A percentile compares a stretch with the other conserved stretches of the same genome.
These are phyloP conservation scores for Luffa aegyptiaca DNA, from an alignment of 306 rosid species.

Conservation along the genomic window DNA sequence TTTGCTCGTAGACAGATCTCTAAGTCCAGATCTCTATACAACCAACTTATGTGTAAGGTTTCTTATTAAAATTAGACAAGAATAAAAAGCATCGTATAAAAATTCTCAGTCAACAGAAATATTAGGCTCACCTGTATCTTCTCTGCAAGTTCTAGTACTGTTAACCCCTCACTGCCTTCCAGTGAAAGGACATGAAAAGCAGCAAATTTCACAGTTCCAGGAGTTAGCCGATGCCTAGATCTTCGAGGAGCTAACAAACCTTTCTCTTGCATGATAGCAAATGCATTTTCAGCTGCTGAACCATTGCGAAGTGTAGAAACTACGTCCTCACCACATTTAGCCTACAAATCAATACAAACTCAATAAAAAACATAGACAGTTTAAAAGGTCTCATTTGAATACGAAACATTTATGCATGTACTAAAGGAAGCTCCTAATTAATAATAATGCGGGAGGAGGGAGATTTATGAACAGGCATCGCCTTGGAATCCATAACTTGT, in stretches of 20 bases:
- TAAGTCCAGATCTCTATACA: conserved; percentile 86
- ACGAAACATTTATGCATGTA: neutral
- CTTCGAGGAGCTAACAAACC: conserved; percentile 83
- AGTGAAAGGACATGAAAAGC: conserved; percentile 97
- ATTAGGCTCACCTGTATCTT: conserved; percentile 73
- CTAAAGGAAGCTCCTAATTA: neutral
- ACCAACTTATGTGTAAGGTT: neutral
- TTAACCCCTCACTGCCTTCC: conserved; percentile 88
- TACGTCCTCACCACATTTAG: conserved; percentile 62
- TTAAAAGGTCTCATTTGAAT: neutral
- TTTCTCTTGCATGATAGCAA: conserved; percentile 85
- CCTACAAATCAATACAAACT: conserved; percentile 29
- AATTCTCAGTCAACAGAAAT: neutral
- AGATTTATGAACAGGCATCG: neutral
- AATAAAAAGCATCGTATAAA: conserved; percentile 2
- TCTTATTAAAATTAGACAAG: conserved; percentile 1
- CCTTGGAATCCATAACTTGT: neutral
- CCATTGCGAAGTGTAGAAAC: conserved; percentile 91
- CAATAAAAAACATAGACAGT: neutral
- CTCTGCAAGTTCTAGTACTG: conserved; percentile 89
- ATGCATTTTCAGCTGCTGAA: conserved; percentile 96
- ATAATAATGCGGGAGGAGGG: neutral
- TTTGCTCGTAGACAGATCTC: conserved; percentile 96
- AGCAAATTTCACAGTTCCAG: conserved; percentile 97
- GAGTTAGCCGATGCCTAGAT: conserved; percentile 94